Conservation (phyloP, 345 rosid genomes). For the Orychophragmus violaceus region DNA sequence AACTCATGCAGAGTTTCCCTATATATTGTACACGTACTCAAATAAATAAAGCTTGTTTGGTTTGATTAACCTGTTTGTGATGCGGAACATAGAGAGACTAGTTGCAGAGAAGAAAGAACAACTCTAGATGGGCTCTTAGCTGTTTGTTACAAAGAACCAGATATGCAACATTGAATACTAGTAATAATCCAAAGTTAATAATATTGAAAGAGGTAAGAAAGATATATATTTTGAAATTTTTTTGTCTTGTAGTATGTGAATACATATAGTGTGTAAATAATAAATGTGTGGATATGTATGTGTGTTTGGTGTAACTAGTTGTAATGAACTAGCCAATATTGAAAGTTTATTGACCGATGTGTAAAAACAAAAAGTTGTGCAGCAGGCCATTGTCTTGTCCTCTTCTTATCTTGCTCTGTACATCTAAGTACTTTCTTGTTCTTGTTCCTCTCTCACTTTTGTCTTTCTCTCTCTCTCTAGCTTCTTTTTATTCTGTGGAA, state of each 20-base stretch:
- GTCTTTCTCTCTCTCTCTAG: constrained; percentile 1
- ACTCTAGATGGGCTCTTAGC: constrained; percentile 27
- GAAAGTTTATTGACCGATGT: constrained; percentile 23
- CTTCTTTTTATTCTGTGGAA: not conserved
- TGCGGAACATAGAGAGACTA: constrained; percentile 12
- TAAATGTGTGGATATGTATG: not conserved
- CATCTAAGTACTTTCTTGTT: constrained; percentile 31
- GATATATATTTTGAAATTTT: not conserved
- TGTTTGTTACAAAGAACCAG: constrained; percentile 16
- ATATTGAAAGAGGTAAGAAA: not conserved
- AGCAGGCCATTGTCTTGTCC: constrained; percentile 35
- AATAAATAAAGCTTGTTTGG: not conserved
- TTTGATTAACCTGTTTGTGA: constrained; percentile 10
- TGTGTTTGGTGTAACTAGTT: constrained; percentile 20
- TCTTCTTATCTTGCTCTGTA: constrained; percentile 31
- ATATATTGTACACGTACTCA: no score
- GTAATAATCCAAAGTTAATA: not conserved
- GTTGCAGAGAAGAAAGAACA: constrained; percentile 22
- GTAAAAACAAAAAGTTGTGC: not conserved
- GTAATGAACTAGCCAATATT: constrained; percentile 7
- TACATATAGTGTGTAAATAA: no score
- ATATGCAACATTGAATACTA: constrained; percentile 3
- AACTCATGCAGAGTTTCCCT: constrained; percentile 5
- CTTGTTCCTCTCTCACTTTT: constrained; percentile 24
- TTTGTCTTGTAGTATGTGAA: not conserved